Percentiles rank a stretch among this genome's conserved stretches.
phyloP scores from a whole-genome alignment of 2,329 filamentous ascomycete species.

The Pyrenochaeta sp. region DNA sequence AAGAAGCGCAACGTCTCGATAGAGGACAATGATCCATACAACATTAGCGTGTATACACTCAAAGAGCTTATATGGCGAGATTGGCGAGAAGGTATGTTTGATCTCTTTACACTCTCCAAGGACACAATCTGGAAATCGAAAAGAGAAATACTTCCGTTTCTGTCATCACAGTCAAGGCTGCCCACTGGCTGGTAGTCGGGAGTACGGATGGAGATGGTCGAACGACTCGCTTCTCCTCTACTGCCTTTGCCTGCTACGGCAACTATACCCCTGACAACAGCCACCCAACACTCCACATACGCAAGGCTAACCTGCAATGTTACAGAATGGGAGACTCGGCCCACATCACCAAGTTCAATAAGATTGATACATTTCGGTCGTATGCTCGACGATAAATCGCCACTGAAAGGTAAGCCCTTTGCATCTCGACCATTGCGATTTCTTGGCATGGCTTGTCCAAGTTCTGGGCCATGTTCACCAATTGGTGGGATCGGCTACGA shows the following conservation, averaged over 20 bases:
- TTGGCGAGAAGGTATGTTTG: slow-evolving; percentile 74
- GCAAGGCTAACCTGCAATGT: slow-evolving; percentile 27
- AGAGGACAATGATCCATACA: slow-evolving; percentile 80
- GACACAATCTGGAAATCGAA: background rate
- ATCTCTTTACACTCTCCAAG: background rate
- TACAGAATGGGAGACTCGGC: slow-evolving; percentile 83
- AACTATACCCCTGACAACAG: slow-evolving; percentile 11
- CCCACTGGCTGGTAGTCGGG: slow-evolving; percentile 1
- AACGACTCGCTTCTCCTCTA: slow-evolving; percentile 6
- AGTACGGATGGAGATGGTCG: slow-evolving; percentile 5
- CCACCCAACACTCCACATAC: slow-evolving; percentile 11
- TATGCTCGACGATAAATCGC: slow-evolving; percentile 86
- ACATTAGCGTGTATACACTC: slow-evolving; percentile 90
- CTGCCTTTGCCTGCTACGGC: slow-evolving; percentile 6
- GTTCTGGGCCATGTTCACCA: slow-evolving; percentile 17
- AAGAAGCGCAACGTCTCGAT: slow-evolving; percentile 79
- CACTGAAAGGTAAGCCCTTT: slow-evolving; percentile 73
- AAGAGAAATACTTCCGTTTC: too few relatives aligned
- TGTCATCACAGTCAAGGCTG: too few relatives aligned
- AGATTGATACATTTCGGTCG: slow-evolving; percentile 91
- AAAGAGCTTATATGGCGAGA: slow-evolving; percentile 94
- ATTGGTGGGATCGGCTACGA: slow-evolving; percentile 13
- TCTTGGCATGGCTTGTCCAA: slow-evolving; percentile 30
- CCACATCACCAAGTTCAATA: slow-evolving; percentile 87
- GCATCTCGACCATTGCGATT: slow-evolving; percentile 19